A percentile compares a stretch with the other conserved stretches of the same genome.
phyloP scores from a whole-genome alignment of 177 flowering plant genomes.

The Vitis hybrid region DNA sequence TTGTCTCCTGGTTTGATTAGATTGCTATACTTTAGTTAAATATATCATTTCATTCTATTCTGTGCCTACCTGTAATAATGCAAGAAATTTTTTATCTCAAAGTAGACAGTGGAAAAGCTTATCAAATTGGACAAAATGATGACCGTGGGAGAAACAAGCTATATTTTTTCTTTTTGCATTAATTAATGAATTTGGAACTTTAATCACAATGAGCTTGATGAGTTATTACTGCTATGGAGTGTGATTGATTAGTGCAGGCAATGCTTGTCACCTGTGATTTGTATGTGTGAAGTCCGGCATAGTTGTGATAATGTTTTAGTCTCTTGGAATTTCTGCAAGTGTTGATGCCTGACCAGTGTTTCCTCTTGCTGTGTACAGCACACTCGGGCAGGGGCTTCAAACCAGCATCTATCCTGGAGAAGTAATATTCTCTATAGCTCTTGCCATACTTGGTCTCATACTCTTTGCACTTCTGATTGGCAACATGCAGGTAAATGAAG shows the following conservation, averaged over 20 bases:
- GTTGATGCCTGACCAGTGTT: background rate
- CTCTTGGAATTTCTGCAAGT: background rate
- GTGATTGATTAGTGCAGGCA: too few species aligned
- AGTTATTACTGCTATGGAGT: too few species aligned
- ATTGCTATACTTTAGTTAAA: background rate
- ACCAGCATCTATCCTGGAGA: conserved; percentile 95
- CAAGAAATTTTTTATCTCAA: too few species aligned
- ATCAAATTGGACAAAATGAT: too few species aligned
- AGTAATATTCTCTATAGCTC: conserved; percentile 80
- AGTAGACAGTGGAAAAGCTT: too few species aligned
- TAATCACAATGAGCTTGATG: too few species aligned
- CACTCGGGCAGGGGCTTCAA: conserved; percentile 94
- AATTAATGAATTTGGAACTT: too few species aligned
- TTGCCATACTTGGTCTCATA: conserved; percentile 85
- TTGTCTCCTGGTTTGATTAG: background rate
- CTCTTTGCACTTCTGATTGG: conserved; percentile 94
- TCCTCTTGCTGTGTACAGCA: conserved; percentile 47
- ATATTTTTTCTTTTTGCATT: too few species aligned
- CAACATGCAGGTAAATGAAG: conserved; percentile 80
- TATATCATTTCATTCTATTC: too few species aligned
- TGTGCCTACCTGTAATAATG: too few species aligned
- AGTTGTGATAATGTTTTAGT: background rate
- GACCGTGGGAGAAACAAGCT: too few species aligned
- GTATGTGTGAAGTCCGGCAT: background rate
- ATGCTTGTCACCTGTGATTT: background rate